These are phyloP conservation scores for Amyloporia xantha DNA, from an alignment of 768 basidiomycete species.

Conservation along the genomic window DNA sequence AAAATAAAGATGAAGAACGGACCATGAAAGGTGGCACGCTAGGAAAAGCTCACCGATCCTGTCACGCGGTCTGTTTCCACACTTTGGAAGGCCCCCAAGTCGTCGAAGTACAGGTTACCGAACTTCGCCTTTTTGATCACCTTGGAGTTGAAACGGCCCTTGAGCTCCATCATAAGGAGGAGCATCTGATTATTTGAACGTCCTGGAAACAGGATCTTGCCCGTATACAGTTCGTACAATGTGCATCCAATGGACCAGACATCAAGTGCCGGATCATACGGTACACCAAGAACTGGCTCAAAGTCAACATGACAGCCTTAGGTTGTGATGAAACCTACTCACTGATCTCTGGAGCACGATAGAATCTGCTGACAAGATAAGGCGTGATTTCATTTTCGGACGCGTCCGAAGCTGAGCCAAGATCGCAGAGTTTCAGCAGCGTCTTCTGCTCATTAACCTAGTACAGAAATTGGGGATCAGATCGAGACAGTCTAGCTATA, in stretches of 20 bases:
- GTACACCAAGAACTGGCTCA: constrained; percentile 78
- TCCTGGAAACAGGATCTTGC: constrained; percentile 96
- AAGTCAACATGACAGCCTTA: constrained; percentile 9
- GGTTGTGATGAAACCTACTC: constrained; percentile 24
- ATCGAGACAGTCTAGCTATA: neutral
- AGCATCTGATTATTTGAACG: constrained; percentile 98
- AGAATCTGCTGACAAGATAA: constrained; percentile 95
- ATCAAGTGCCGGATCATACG: constrained; percentile 91
- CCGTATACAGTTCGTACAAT: constrained; percentile 91
- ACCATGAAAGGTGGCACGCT: neutral
- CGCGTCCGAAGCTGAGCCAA: constrained; percentile 94
- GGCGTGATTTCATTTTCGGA: constrained; percentile 97
- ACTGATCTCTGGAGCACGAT: constrained; percentile 99
- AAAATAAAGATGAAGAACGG: neutral
- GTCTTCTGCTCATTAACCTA: constrained; percentile 96
- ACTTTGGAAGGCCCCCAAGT: constrained; percentile 79
- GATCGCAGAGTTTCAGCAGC: constrained; percentile 87
- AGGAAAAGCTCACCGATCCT: constrained; percentile 56
- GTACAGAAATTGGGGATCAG: neutral
- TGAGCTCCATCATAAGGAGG: constrained; percentile 95
- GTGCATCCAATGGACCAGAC: constrained; percentile 98
- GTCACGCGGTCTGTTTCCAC: constrained; percentile 82
- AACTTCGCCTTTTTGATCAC: constrained; percentile 95
- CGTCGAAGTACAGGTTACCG: constrained; percentile 90
- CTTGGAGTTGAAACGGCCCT: constrained; percentile 87